These are phyloP conservation scores for Alternaria viburni DNA, from an alignment of 2,329 filamentous ascomycete species.

Conservation along the genomic window DNA sequence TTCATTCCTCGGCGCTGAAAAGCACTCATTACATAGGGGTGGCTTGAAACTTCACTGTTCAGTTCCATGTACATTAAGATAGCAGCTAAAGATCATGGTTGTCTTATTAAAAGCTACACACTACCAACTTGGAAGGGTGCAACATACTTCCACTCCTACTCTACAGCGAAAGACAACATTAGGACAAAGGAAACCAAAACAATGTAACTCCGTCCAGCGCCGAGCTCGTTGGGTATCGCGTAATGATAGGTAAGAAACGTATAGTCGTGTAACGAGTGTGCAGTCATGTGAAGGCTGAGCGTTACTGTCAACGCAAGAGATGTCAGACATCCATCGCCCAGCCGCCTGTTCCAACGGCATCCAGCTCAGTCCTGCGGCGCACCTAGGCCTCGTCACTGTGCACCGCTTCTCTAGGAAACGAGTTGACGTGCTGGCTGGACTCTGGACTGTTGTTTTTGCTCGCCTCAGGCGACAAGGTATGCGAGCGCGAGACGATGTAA, in stretches of 20 bases:
- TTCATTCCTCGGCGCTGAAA: background rate
- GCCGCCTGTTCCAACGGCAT: background rate
- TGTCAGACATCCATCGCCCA: background rate
- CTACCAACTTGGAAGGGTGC: background rate
- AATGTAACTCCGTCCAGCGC: constrained; percentile 13
- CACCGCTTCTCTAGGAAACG: constrained; percentile 39
- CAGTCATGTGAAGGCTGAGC: background rate
- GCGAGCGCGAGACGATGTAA: constrained; percentile 57
- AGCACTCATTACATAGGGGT: background rate
- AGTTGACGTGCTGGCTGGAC: constrained; percentile 47
- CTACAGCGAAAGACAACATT: background rate
- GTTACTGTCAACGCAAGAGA: background rate
- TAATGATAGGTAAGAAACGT: constrained; percentile 17
- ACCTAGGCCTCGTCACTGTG: constrained; percentile 21
- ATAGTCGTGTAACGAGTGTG: constrained; percentile 1
- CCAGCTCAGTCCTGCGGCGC: background rate
- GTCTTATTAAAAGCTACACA: background rate
- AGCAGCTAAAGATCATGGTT: background rate
- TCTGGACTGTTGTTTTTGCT: constrained; percentile 50
- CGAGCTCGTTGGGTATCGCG: constrained; percentile 32
- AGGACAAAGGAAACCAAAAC: background rate
- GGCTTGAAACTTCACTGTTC: background rate
- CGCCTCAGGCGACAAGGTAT: constrained; percentile 39
- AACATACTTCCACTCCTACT: background rate
- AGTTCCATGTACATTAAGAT: background rate